Percentiles rank a stretch among this genome's conserved stretches.
These are phyloP conservation scores for Phaeosphaeriaceae sp. DNA, from an alignment of 2,329 filamentous ascomycete genomes.

Conservation along the genomic window DNA sequence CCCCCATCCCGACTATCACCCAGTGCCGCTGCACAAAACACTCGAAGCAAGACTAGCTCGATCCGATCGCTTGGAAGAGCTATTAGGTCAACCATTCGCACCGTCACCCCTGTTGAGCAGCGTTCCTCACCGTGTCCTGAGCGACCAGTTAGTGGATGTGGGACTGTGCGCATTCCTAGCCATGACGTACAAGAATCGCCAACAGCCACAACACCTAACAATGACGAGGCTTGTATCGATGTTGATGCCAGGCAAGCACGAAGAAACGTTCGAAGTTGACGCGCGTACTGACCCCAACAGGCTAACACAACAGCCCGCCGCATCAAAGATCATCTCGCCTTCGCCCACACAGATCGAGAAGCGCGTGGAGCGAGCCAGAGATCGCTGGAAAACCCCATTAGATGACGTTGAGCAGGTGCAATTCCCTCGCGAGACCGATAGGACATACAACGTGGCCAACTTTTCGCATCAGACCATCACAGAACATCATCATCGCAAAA, in stretches of 20 bases:
- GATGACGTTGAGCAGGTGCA: constrained; percentile 41
- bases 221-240: constrained; percentile 6
- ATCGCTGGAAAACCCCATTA: constrained; percentile 53
- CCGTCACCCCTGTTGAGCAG: constrained; percentile 42
- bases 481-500: neutral
- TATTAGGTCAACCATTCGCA: constrained; percentile 47
- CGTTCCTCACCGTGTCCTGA: constrained; percentile 15
- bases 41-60: constrained; percentile 34
- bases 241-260: neutral
- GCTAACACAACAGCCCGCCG: neutral
- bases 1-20: constrained; percentile 16
- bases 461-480: constrained; percentile 6
- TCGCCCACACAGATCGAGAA: constrained; percentile 50
- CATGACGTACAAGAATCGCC: constrained; percentile 14
- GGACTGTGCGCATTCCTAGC: constrained; percentile 14
- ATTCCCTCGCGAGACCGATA: constrained; percentile 37
- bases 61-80: constrained; percentile 36
- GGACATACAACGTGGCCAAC: constrained; percentile 22
- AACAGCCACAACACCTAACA: constrained; percentile 6
- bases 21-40: constrained; percentile 17
- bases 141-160: constrained; percentile 8
- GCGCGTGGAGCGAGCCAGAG: constrained; percentile 48
- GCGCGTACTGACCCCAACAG: neutral
- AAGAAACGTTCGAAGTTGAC: neutral
- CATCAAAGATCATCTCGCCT: constrained; percentile 27